A percentile compares a stretch with the other conserved stretches of the same genome.
These are phyloP conservation scores for Pseudocercospora musae DNA, from an alignment of 2,329 filamentous ascomycete species.

Conservation along the genomic window DNA sequence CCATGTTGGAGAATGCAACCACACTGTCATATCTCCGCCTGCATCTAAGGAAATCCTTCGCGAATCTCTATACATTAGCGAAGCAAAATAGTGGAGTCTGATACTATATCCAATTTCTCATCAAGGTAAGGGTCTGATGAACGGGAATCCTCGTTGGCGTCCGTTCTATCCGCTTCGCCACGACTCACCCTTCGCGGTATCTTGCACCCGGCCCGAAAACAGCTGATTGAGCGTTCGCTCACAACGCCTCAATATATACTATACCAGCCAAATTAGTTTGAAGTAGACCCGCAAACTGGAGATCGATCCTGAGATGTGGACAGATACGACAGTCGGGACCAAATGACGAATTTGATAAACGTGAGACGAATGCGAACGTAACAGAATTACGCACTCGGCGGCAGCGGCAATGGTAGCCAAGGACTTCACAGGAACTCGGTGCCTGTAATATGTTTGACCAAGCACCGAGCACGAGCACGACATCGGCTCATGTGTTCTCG, in stretches of 20 bases:
- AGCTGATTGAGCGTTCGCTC: background rate
- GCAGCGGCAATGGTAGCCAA: constrained; percentile 3
- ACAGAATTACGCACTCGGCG: constrained; percentile 1
- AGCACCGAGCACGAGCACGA: constrained; percentile 12
- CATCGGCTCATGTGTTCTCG: constrained; percentile 8
- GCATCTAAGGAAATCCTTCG: background rate
- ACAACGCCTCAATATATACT: constrained; percentile 1
- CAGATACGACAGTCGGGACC: background rate
- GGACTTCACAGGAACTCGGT: constrained; percentile 1
- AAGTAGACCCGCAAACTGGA: constrained; percentile 1
- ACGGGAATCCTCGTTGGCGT: constrained; percentile 5
- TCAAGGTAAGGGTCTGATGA: background rate
- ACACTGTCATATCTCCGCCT: background rate
- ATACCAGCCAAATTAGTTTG: background rate
- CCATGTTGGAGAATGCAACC: background rate
- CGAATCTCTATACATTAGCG: background rate
- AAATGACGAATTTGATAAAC: background rate
- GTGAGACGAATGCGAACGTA: background rate
- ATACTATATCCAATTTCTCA: background rate
- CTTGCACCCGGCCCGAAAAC: constrained; percentile 16
- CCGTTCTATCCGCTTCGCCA: constrained; percentile 12
- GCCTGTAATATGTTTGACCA: constrained; percentile 16
- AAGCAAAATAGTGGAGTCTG: background rate
- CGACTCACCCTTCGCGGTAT: constrained; percentile 18
- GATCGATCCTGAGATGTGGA: constrained; percentile 6